phyloP scores from a whole-genome alignment of 164 flowering plant species.

The Vitis labrusca region DNA sequence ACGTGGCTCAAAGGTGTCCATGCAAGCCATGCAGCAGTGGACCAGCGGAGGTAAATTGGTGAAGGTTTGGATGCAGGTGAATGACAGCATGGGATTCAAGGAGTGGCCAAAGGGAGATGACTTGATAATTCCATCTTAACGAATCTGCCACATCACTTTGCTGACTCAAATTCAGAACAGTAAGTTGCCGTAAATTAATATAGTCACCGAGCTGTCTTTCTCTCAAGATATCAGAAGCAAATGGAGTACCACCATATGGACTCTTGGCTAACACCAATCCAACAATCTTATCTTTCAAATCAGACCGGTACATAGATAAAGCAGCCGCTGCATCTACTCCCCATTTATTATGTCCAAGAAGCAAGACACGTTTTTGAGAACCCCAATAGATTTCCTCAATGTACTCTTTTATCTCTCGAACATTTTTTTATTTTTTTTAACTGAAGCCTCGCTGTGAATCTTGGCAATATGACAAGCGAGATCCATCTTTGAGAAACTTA shows the following conservation, averaged over 20 bases:
- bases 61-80: no score
- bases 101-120: no score
- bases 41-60: no score
- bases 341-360: constrained; percentile 89
- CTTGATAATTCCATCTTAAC: no score
- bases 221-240: constrained; percentile 89
- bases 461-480: no score
- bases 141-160: no score
- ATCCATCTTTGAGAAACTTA: no score
- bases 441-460: no score
- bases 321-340: constrained; percentile 96
- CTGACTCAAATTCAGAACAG: no score
- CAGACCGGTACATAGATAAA: constrained; percentile 86
- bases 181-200: constrained; percentile 63
- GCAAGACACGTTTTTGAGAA: constrained; percentile 65
- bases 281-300: constrained; percentile 89
- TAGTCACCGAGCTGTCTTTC: constrained; percentile 96
- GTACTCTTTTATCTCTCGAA: constrained; percentile 81
- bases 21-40: no score
- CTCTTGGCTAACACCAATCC: constrained; percentile 91
- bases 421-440: constrained; percentile 51
- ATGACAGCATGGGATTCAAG: no score
- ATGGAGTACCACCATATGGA: constrained; percentile 91
- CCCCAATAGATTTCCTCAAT: constrained; percentile 97
- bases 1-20: no score